These are phyloP conservation scores for Penicillium waksmanii DNA, from an alignment of 495 filamentous ascomycete genomes.

Conservation along the genomic window DNA sequence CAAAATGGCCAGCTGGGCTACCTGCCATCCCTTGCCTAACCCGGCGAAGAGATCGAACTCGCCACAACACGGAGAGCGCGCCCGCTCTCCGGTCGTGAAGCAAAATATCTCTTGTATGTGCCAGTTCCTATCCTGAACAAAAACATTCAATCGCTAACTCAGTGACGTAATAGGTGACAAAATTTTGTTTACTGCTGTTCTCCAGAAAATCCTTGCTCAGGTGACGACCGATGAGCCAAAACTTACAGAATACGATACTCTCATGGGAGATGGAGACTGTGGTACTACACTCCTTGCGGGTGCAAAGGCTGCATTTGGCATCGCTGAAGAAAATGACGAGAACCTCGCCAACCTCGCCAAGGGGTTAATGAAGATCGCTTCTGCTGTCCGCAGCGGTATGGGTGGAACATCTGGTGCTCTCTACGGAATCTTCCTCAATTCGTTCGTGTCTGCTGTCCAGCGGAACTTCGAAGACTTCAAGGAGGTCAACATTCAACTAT, in stretches of 20 bases:
- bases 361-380: constrained; percentile 12
- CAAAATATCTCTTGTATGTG: constrained; percentile 11
- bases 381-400: constrained; percentile 14
- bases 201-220: constrained; percentile 5
- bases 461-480: constrained; percentile 10
- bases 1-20: constrained; percentile 9
- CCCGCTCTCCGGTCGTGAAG: constrained; percentile 3
- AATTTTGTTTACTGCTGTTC: not conserved
- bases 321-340: constrained; percentile 3
- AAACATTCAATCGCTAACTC: not conserved
- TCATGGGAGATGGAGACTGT: constrained; percentile 23
- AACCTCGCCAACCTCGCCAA: constrained; percentile 7
- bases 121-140: not conserved
- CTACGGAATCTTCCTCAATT: constrained; percentile 17
- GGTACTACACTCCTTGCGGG: constrained; percentile 16
- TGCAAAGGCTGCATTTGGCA: constrained; percentile 8
- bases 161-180: constrained; percentile 5
- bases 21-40: constrained; percentile 6
- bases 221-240: constrained; percentile 15
- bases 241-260: constrained; percentile 18
- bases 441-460: constrained; percentile 12
- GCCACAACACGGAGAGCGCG: constrained; percentile 4
- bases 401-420: constrained; percentile 22
- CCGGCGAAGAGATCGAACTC: not conserved
- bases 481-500: constrained; percentile 4